Conservation (phyloP, 2,329 filamentous ascomycete species). For the Verruconis gallopava region DNA sequence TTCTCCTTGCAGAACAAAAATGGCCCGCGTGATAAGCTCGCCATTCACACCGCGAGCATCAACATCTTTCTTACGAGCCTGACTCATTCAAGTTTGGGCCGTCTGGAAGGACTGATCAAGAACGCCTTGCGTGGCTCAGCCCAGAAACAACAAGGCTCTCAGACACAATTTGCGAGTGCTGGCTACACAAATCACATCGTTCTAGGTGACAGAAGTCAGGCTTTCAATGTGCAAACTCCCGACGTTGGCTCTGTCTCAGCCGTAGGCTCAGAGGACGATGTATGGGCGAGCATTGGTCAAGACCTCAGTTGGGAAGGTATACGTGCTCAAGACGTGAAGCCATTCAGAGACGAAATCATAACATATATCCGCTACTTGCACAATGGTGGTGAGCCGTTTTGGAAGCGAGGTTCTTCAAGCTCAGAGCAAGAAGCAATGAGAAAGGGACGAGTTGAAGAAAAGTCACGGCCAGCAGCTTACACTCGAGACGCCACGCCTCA, state of each 20-base stretch:
- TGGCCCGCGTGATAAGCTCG: conserved; percentile 6
- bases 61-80: conserved; percentile 1
- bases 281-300: background rate
- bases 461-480: too few relatives aligned
- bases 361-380: conserved; percentile 1
- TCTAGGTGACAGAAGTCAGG: too few relatives aligned
- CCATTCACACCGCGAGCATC: conserved; percentile 1
- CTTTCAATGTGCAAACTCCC: background rate
- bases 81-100: background rate
- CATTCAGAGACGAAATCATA: background rate
- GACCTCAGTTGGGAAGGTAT: background rate
- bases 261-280: background rate
- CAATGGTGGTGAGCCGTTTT: conserved; percentile 2
- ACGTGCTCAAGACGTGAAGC: background rate
- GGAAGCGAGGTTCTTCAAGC: background rate
- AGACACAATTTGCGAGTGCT: background rate
- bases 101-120: background rate
- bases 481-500: too few relatives aligned
- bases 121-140: background rate
- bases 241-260: background rate
- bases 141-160: background rate
- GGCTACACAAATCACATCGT: background rate
- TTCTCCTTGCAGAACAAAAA: conserved; percentile 1
- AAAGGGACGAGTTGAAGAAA: background rate
- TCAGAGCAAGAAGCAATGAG: background rate